Evolutionary conservation across 345 rosid genomes (phyloP).

Genomic region (Citrus sp.): DNA sequence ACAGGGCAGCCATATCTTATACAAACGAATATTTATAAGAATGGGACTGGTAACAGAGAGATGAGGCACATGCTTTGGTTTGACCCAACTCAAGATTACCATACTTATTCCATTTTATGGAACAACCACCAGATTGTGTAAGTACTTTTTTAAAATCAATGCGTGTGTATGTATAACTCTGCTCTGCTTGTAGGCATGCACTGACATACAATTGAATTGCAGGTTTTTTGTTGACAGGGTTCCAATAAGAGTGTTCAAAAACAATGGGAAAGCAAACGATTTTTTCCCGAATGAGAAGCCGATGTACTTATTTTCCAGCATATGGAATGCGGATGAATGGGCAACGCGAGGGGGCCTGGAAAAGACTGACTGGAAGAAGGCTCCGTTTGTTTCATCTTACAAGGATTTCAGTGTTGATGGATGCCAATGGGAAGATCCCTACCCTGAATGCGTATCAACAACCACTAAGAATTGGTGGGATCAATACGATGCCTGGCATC

Average conservation of each 20-base stretch:
- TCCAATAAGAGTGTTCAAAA: constrained; percentile 73
- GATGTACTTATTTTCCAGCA: constrained; percentile 91
- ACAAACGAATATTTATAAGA: constrained; percentile 88
- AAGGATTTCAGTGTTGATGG: constrained; percentile 81
- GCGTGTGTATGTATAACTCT: not conserved
- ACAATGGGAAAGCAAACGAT: constrained; percentile 72
- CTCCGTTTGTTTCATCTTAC: constrained; percentile 90
- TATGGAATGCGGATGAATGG: constrained; percentile 99
- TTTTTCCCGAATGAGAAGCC: constrained; percentile 97
- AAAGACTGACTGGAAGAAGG: constrained; percentile 86
- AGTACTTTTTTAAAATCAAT: constrained; percentile 15
- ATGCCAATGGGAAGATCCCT: constrained; percentile 92
- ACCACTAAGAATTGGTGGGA: constrained; percentile 96
- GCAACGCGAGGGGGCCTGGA: constrained; percentile 95
- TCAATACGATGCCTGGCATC: constrained; percentile 84
- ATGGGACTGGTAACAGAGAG: constrained; percentile 86
- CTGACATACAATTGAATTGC: not conserved
- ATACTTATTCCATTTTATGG: constrained; percentile 80
- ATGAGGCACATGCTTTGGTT: constrained; percentile 97
- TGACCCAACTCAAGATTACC: constrained; percentile 87
- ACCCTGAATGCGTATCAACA: constrained; percentile 82
- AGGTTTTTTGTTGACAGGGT: constrained; percentile 82
- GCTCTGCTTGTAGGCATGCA: not conserved
- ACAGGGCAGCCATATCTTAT: constrained; percentile 82
- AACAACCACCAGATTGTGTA: constrained; percentile 73